These are phyloP conservation scores for Schwanniomyces sp. DNA, from an alignment of 805 yeast genomes.

Conservation along the genomic window DNA sequence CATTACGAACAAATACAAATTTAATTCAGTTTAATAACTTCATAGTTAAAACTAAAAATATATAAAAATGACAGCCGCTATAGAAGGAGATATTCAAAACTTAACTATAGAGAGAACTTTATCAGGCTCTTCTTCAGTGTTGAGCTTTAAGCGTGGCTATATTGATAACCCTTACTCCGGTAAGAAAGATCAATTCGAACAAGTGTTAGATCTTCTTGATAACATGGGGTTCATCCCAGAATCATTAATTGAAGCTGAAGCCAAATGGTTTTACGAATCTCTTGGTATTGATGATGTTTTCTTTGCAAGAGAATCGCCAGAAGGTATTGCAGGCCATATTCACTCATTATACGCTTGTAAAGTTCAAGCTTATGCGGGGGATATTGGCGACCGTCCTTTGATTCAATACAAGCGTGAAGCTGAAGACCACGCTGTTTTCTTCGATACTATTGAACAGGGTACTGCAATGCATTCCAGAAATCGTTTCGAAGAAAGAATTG, in stretches of 20 bases:
- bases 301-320: constrained; percentile 82
- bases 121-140: constrained; percentile 31
- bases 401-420: constrained; percentile 79
- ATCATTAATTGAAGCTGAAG: constrained; percentile 77
- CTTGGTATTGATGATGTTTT: constrained; percentile 91
- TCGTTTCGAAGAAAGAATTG: constrained; percentile 72
- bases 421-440: constrained; percentile 86
- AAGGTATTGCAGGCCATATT: constrained; percentile 78
- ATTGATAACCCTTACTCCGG: constrained; percentile 74
- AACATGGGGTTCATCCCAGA: constrained; percentile 89
- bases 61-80: constrained; percentile 2
- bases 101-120: constrained; percentile 22
- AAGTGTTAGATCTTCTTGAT: constrained; percentile 79
- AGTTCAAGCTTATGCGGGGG: constrained; percentile 65
- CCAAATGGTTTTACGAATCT: constrained; percentile 82
- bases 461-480: constrained; percentile 38
- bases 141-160: constrained; percentile 56
- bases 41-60: background rate
- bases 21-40: background rate
- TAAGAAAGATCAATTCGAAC: constrained; percentile 75
- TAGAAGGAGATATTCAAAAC: constrained; percentile 18
- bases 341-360: constrained; percentile 91
- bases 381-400: constrained; percentile 41
- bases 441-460: constrained; percentile 62
- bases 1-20: background rate